phyloP scores from a whole-genome alignment of 2,329 filamentous ascomycete genomes.

The Microdochium paspali region DNA sequence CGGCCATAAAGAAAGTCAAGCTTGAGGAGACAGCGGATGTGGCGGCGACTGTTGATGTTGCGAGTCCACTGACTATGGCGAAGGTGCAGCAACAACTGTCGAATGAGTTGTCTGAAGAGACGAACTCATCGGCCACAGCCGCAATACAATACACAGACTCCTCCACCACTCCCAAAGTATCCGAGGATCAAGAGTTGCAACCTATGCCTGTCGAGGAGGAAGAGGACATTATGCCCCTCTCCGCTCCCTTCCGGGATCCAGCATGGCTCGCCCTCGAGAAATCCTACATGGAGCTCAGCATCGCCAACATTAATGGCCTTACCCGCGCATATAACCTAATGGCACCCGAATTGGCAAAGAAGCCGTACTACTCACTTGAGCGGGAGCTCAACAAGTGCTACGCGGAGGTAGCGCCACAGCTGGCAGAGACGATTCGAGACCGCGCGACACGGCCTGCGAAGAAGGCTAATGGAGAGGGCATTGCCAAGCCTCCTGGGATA shows the following conservation, averaged over 20 bases:
- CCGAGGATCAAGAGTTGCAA: slow-evolving; percentile 1
- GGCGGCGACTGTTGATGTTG: not conserved
- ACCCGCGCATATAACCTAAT: slow-evolving; percentile 90
- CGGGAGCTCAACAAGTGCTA: slow-evolving; percentile 76
- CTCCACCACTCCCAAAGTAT: too few relatives aligned
- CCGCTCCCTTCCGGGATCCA: slow-evolving; percentile 63
- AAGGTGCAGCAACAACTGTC: slow-evolving; percentile 28
- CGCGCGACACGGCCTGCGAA: slow-evolving; percentile 43
- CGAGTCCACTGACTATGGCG: slow-evolving; percentile 20
- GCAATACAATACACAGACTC: not conserved
- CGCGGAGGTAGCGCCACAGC: slow-evolving; percentile 70
- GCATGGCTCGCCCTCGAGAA: slow-evolving; percentile 65
- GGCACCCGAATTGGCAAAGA: slow-evolving; percentile 85
- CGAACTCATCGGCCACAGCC: slow-evolving; percentile 4
- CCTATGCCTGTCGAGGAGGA: slow-evolving; percentile 7
- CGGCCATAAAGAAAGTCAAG: slow-evolving; percentile 33
- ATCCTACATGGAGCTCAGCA: slow-evolving; percentile 65
- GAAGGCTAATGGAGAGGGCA: slow-evolving; percentile 28
- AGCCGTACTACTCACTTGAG: slow-evolving; percentile 79
- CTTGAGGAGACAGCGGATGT: slow-evolving; percentile 32
- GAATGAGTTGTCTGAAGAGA: slow-evolving; percentile 6
- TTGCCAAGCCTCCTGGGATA: slow-evolving; percentile 36
- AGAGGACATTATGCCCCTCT: slow-evolving; percentile 25
- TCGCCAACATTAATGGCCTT: slow-evolving; percentile 69
- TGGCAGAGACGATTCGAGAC: slow-evolving; percentile 64